phyloP scores from a whole-genome alignment of 164 flowering plant genomes.

The Aristolochia fimbriata region DNA sequence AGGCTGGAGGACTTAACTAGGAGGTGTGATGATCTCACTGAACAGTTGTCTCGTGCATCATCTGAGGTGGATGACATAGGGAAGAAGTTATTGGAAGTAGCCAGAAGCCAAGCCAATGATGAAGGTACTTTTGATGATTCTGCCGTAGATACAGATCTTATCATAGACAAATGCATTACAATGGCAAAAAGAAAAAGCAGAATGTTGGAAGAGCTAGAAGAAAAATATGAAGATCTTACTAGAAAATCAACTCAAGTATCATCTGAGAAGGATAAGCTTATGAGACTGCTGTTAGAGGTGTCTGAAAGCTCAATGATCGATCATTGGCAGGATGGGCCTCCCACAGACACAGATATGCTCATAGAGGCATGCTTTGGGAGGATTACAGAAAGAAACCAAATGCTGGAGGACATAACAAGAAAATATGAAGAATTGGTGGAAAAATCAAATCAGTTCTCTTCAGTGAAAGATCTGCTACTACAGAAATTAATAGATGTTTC shows the following conservation, averaged over 20 bases:
- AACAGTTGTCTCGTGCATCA: conserved; percentile 27
- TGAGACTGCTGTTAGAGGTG: conserved; percentile 4
- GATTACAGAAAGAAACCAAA: no score
- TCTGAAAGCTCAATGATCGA: not conserved
- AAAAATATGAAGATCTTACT: conserved; percentile 30
- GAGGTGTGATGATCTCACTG: conserved; percentile 34
- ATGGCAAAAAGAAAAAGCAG: conserved; percentile 35
- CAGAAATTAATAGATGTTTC: conserved; percentile 7
- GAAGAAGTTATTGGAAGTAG: conserved; percentile 1
- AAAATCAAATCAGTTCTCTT: conserved; percentile 26
- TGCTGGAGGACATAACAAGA: no score
- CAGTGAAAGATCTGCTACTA: conserved; percentile 7
- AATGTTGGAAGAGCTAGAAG: conserved; percentile 32
- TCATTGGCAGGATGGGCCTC: conserved; percentile 4
- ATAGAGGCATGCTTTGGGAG: no score
- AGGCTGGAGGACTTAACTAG: conserved; percentile 40
- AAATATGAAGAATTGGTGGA: conserved; percentile 34
- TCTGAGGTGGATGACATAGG: conserved; percentile 6
- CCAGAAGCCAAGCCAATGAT: not conserved
- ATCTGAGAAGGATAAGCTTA: conserved; percentile 3
- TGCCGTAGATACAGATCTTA: conserved; percentile 19
- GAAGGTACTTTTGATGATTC: conserved; percentile 16
- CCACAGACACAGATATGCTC: conserved; percentile 13
- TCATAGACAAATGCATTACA: conserved; percentile 41
- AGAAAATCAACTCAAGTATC: conserved; percentile 28